phyloP scores from a whole-genome alignment of 2,329 filamentous ascomycete genomes.

The Aspergillus tubingensis region DNA sequence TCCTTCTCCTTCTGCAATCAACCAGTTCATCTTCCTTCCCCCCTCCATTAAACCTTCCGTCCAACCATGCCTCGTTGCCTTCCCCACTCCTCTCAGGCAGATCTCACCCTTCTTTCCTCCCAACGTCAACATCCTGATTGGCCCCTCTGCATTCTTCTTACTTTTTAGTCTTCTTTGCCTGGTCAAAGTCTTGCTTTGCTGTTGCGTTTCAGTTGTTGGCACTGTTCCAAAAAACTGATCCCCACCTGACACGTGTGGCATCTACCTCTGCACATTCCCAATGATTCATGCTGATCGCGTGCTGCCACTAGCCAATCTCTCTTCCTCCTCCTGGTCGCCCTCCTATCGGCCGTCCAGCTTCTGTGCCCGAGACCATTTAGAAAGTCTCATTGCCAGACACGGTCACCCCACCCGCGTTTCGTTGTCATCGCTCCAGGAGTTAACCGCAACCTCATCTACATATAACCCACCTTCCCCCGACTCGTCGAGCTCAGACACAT shows the following conservation, averaged over 20 bases:
- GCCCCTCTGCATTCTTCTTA: slow-evolving; percentile 2
- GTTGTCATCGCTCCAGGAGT: slow-evolving; percentile 40
- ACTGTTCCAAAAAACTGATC: slow-evolving; percentile 12
- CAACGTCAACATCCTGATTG: slow-evolving; percentile 5
- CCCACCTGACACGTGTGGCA: slow-evolving; percentile 35
- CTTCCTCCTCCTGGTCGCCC: slow-evolving; percentile 26
- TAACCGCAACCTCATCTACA: slow-evolving; percentile 40
- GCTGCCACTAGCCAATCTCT: slow-evolving; percentile 25
- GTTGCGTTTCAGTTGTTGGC: slow-evolving; percentile 12
- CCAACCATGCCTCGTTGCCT: not conserved
- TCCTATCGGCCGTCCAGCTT: slow-evolving; percentile 28
- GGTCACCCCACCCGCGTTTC: slow-evolving; percentile 42
- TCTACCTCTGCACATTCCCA: slow-evolving; percentile 22
- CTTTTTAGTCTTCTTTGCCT: not conserved
- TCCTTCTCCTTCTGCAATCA: not conserved
- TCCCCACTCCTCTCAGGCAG: slow-evolving; percentile 4
- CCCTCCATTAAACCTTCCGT: not conserved
- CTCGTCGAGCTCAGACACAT: slow-evolving; percentile 27
- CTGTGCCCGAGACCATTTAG: slow-evolving; percentile 37
- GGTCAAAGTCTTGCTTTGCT: slow-evolving; percentile 12
- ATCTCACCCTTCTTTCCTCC: not conserved
- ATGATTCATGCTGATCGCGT: slow-evolving; percentile 31
- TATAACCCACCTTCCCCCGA: slow-evolving; percentile 37
- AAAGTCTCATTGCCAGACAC: slow-evolving; percentile 41
- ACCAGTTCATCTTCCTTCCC: not conserved